phyloP scores from a whole-genome alignment of 371 early-diverging fungal species.

The Smittium culicis region DNA sequence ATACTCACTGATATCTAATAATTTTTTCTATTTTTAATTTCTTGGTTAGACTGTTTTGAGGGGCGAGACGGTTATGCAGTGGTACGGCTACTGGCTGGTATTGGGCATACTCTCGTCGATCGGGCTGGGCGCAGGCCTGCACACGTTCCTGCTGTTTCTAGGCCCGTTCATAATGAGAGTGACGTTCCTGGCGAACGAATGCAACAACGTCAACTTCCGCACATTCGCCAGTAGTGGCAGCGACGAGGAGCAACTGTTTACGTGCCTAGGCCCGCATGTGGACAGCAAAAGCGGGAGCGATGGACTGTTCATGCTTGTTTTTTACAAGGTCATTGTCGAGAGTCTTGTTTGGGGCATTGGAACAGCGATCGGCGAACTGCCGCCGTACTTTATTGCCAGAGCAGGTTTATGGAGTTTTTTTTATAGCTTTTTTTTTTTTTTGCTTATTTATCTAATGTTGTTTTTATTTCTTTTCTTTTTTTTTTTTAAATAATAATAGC shows the following conservation, averaged over 20 bases:
- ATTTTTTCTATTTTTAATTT: no score
- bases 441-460: not conserved
- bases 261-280: no score
- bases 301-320: constrained; percentile 44
- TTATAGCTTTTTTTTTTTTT: not conserved
- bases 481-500: constrained; percentile 45
- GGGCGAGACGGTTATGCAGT: no score
- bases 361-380: constrained; percentile 84
- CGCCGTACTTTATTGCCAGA: constrained; percentile 86
- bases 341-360: constrained; percentile 82
- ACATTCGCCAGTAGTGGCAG: constrained; percentile 34
- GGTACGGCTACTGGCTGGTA: constrained; percentile 76
- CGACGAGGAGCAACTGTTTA: constrained; percentile 15
- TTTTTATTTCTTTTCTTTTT: not conserved
- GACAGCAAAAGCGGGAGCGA: constrained; percentile 33
- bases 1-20: no score
- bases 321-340: constrained; percentile 53
- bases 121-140: constrained; percentile 82
- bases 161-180: constrained; percentile 79
- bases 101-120: constrained; percentile 78
- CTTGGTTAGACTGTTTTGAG: no score
- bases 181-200: constrained; percentile 66
- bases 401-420: constrained; percentile 31
- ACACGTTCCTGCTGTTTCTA: constrained; percentile 81
- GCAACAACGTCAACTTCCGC: constrained; percentile 51